Percentiles rank a stretch among this genome's conserved stretches.
These are phyloP conservation scores for Cercospora beticola DNA, from an alignment of 2,329 filamentous ascomycete species.

Conservation along the genomic window DNA sequence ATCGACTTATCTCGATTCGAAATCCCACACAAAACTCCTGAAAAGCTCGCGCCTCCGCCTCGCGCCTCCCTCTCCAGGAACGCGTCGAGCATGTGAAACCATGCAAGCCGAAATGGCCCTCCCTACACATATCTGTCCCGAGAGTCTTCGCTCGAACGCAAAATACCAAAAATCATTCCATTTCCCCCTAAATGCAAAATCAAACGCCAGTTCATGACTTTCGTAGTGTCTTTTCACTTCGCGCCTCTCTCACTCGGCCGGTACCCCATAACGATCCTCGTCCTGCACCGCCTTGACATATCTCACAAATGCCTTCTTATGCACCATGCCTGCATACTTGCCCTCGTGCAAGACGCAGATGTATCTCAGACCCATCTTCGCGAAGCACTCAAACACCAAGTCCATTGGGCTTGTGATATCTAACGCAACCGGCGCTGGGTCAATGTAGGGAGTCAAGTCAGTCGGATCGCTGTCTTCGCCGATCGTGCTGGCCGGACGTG, in stretches of 20 bases:
- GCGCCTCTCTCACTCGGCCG: conserved; percentile 4
- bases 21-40: neutral
- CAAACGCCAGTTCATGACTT: conserved; percentile 11
- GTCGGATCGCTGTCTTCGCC: conserved; percentile 58
- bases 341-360: conserved; percentile 86
- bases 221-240: neutral
- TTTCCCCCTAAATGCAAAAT: neutral
- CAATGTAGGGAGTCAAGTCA: conserved; percentile 88
- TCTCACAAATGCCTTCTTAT: conserved; percentile 96
- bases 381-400: conserved; percentile 93
- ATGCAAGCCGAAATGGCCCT: neutral
- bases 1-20: neutral
- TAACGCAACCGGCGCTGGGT: conserved; percentile 82
- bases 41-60: conserved; percentile 11
- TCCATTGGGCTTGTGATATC: conserved; percentile 91
- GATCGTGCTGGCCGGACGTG: neutral
- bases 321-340: conserved; percentile 82
- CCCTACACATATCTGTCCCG: neutral
- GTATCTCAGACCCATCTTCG: conserved; percentile 87
- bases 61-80: conserved; percentile 8
- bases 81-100: neutral
- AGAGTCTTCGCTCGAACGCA: conserved; percentile 7
- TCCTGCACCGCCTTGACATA: conserved; percentile 84
- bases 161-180: neutral
- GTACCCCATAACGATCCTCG: conserved; percentile 27